Evolutionary conservation across 805 yeast species (phyloP).

Genomic region (Pichia californica): DNA sequence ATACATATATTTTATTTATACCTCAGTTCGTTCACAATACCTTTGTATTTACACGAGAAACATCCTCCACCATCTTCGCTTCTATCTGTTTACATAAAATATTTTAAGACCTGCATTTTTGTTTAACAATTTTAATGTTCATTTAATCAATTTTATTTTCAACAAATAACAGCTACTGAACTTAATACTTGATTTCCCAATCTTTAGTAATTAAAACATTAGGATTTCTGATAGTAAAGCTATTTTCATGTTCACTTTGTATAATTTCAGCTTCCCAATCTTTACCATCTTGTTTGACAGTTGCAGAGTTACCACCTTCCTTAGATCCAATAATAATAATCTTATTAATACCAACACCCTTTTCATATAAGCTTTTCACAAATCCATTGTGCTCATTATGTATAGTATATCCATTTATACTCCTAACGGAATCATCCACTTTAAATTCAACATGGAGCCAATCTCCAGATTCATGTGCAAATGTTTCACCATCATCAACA

Average conservation of each 20-base stretch:
- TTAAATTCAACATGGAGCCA: constrained; percentile 38
- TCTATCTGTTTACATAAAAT: too few species aligned
- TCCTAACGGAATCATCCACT: constrained; percentile 29
- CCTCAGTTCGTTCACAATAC: too few species aligned
- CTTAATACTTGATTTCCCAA: constrained; percentile 37
- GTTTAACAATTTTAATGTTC: too few species aligned
- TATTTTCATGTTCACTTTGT: constrained; percentile 11
- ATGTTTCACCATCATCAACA: constrained; percentile 81
- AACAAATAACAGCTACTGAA: too few species aligned
- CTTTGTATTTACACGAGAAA: too few species aligned
- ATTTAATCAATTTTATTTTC: too few species aligned
- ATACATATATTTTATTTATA: not conserved
- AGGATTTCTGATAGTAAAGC: constrained; percentile 42
- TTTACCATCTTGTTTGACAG: constrained; percentile 32
- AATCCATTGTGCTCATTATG: constrained; percentile 19
- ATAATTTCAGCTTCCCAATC: constrained; percentile 31
- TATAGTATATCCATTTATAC: constrained; percentile 24
- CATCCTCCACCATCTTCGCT: too few species aligned
- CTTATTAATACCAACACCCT: constrained; percentile 43
- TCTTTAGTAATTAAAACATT: constrained; percentile 35
- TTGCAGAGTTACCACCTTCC: not conserved
- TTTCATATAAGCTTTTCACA: constrained; percentile 22
- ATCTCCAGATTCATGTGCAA: constrained; percentile 46
- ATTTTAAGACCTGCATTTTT: too few species aligned
- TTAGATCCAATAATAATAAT: constrained; percentile 42